Conservation (phyloP, 441 rosid genomes). For the Brassica balearica region DNA sequence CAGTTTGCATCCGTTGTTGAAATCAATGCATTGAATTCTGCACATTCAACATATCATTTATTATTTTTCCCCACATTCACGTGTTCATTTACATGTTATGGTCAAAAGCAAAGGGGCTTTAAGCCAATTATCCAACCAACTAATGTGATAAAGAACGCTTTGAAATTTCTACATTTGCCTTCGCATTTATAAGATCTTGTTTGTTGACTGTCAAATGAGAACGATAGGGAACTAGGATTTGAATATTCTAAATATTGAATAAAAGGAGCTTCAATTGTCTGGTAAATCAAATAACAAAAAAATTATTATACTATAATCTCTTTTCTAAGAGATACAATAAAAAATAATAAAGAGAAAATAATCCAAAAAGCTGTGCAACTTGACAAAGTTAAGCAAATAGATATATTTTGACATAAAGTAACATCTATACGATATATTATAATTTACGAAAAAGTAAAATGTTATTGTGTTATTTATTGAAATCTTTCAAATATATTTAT, state of each 20-base stretch:
- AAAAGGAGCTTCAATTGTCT: neutral
- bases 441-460: neutral
- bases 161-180: slow-evolving; percentile 23
- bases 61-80: slow-evolving; percentile 10
- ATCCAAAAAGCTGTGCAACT: neutral
- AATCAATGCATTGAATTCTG: slow-evolving; percentile 10
- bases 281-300: neutral
- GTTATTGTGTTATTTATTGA: neutral
- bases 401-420: neutral
- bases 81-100: neutral
- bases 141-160: slow-evolving; percentile 13
- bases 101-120: slow-evolving; percentile 20
- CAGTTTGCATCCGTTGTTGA: neutral
- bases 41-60: neutral
- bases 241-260: slow-evolving; percentile 25
- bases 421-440: neutral
- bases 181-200: slow-evolving; percentile 9
- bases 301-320: neutral
- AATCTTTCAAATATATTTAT: neutral
- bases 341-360: neutral
- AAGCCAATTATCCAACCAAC: slow-evolving; percentile 6
- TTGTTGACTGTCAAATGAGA: neutral
- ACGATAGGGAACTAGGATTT: slow-evolving; percentile 16
- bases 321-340: neutral
- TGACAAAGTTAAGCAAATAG: neutral